Evolutionary conservation across 1,139 yeast genomes (phyloP).

Genomic region (Blastobotrys indianensis): DNA sequence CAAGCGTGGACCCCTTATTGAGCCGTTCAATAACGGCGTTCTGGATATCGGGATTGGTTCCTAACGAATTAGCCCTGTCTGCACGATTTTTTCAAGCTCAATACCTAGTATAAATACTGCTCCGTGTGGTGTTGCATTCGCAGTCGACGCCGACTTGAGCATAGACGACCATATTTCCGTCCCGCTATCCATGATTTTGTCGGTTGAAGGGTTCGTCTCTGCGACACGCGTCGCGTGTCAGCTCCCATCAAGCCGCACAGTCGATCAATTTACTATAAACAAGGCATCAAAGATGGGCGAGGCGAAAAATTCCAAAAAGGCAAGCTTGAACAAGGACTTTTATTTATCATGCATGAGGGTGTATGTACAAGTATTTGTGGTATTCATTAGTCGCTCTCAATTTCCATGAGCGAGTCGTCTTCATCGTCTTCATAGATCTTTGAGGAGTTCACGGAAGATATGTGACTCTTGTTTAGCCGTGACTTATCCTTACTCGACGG

Average conservation of each 20-base stretch:
- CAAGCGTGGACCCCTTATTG: constrained; percentile 20
- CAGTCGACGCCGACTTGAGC: constrained; percentile 22
- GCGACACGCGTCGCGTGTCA: background rate
- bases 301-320: too few species aligned
- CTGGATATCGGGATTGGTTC: constrained; percentile 18
- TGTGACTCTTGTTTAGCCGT: background rate
- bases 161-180: constrained; percentile 22
- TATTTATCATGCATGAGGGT: background rate
- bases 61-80: constrained; percentile 9
- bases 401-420: constrained; percentile 24
- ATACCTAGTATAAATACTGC: constrained; percentile 19
- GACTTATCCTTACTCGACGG: background rate
- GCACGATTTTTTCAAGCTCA: constrained; percentile 2
- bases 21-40: constrained; percentile 16
- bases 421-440: constrained; percentile 13
- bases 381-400: constrained; percentile 18
- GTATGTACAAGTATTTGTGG: background rate
- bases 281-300: too few species aligned
- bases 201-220: background rate
- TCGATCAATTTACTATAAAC: too few species aligned
- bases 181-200: background rate
- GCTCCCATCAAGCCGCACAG: too few species aligned
- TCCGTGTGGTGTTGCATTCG: constrained; percentile 16
- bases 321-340: background rate
- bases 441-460: constrained; percentile 5